Evolutionary conservation across 1,139 yeast genomes (phyloP).

Genomic region (Arxiozyma slooffiae): DNA sequence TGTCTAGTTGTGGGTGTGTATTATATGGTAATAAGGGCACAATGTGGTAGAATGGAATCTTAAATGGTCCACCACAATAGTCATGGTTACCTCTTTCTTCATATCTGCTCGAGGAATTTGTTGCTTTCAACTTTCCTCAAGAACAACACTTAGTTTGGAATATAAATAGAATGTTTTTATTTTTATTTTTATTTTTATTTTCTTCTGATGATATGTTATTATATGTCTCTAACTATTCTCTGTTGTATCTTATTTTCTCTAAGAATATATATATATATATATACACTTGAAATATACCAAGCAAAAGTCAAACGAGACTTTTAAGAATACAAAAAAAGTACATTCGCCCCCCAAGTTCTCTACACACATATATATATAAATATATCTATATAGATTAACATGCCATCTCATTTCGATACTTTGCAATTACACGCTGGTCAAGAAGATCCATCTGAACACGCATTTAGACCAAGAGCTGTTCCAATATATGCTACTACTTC

Average conservation of each 20-base stretch:
- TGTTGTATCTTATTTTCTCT: no score
- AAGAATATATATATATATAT: no score
- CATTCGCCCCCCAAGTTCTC: no score
- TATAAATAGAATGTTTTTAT: background rate
- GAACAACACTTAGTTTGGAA: no score
- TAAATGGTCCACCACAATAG: background rate
- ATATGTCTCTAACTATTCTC: background rate
- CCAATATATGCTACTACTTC: conserved; percentile 88
- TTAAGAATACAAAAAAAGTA: no score
- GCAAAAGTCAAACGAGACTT: background rate
- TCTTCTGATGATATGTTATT: no score
- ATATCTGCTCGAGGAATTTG: background rate
- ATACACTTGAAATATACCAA: no score
- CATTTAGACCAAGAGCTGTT: conserved; percentile 67
- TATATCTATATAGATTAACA: conserved; percentile 5
- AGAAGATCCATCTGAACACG: conserved; percentile 47
- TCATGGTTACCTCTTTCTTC: no score
- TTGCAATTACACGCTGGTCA: conserved; percentile 93
- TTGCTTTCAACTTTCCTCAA: background rate
- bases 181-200: no score
- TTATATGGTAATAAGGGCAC: background rate
- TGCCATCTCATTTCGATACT: conserved; percentile 72
- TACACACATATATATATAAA: background rate
- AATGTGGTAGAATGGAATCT: no score
- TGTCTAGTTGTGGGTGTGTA: no score